These are phyloP conservation scores for Fraxinus xanthoxyloides DNA, from an alignment of 305 asterid genomes.

Conservation along the genomic window DNA sequence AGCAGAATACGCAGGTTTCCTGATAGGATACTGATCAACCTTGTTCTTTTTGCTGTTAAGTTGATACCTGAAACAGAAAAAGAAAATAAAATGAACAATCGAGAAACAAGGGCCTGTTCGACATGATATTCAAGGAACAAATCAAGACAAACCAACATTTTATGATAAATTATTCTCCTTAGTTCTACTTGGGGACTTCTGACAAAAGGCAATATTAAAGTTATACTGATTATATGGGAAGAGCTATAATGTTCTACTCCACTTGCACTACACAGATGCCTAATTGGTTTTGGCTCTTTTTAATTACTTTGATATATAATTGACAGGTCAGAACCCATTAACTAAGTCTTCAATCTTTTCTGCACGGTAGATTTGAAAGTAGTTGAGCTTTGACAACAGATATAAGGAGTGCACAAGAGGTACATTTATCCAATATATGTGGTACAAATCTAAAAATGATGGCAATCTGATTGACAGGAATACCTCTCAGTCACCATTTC, in stretches of 20 bases:
- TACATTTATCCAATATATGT: not conserved
- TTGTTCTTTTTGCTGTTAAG: slow-evolving; percentile 70
- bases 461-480: slow-evolving; percentile 19
- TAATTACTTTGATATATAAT: not conserved
- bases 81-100: slow-evolving; percentile 16
- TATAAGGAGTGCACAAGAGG: not conserved
- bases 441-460: not conserved
- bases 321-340: not conserved
- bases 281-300: not conserved
- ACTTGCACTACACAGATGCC: not conserved
- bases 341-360: not conserved
- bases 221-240: not conserved
- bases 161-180: not conserved
- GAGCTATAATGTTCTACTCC: not conserved
- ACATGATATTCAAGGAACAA: not conserved
- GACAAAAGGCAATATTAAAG: not conserved
- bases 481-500: slow-evolving; percentile 76
- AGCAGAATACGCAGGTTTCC: slow-evolving; percentile 47
- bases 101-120: slow-evolving; percentile 13
- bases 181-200: slow-evolving; percentile 3
- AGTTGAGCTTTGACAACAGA: slow-evolving; percentile 2
- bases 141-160: not conserved
- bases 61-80: slow-evolving; percentile 60
- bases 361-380: not conserved
- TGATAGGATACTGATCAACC: slow-evolving; percentile 55